These are phyloP conservation scores for Arthroderma sp. DNA, from an alignment of 2,329 filamentous ascomycete genomes.

Conservation along the genomic window DNA sequence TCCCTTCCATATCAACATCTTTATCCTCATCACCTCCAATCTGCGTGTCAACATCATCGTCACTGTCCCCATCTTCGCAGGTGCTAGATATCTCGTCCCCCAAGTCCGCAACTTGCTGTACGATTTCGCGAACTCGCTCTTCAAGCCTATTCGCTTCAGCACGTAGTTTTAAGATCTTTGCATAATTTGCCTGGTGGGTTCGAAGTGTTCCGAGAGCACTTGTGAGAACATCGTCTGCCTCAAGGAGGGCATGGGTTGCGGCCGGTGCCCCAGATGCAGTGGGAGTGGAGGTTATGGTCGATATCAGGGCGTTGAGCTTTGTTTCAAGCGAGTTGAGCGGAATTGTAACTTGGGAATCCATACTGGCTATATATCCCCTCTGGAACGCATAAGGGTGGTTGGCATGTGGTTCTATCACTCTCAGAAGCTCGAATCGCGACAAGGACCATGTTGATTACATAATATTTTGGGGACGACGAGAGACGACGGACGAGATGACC, in stretches of 20 bases:
- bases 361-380: slow-evolving; percentile 12
- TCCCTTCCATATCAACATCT: slow-evolving; percentile 17
- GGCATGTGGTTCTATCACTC: too few relatives aligned
- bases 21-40: slow-evolving; percentile 19
- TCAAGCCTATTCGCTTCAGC: slow-evolving; percentile 28
- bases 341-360: slow-evolving; percentile 28
- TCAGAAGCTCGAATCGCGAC: too few relatives aligned
- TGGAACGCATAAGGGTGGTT: too few relatives aligned
- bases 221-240: slow-evolving; percentile 30
- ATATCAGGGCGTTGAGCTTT: slow-evolving; percentile 30
- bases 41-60: slow-evolving; percentile 19
- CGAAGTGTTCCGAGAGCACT: slow-evolving; percentile 30
- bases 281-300: slow-evolving; percentile 30
- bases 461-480: too few relatives aligned
- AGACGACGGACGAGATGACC: too few relatives aligned
- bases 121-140: slow-evolving; percentile 28
- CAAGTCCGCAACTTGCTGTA: slow-evolving; percentile 26
- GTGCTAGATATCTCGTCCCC: slow-evolving; percentile 27
- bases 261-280: slow-evolving; percentile 31
- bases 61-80: slow-evolving; percentile 14
- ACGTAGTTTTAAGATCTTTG: slow-evolving; percentile 28
- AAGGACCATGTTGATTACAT: too few relatives aligned
- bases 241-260: slow-evolving; percentile 26
- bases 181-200: slow-evolving; percentile 32
- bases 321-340: slow-evolving; percentile 29